Base-by-base conservation (phyloP, 805 yeast species). In the Vanderwaltozyma tropicalis region DNA sequence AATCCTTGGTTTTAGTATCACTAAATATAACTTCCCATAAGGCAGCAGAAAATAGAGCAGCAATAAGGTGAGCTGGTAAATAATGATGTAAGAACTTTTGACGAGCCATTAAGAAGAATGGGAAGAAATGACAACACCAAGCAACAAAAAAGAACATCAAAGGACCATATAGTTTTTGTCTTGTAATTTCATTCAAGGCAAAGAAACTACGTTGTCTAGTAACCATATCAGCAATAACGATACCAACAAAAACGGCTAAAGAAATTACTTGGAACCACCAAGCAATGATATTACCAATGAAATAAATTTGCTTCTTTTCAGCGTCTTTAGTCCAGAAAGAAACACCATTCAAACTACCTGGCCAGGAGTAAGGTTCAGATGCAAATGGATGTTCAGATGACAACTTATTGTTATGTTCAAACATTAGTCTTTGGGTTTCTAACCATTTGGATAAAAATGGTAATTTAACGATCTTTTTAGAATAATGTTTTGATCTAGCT, bases 61-160 rank as follows among this genome's bases (percentile, higher is more conserved):
- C 95, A 42, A 85, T 69, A 59, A 89, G 66, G 59, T 92, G 97
- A 0, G 98, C 97, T 26, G 98, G 97, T 47, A 92, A 67, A 57
- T 87, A 87, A 62, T 88, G 97, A 57, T 88, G 96, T 59, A 88
- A 70, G 66, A 89, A 88, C 57, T 84, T 80, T 64, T 88, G 96
- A 66, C 96, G 80, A 44, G 75, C 72, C 96, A 89, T 88, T 51
- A 88, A 68, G 65, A 74, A 88, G 69, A 87, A 88, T 44, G 95
- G 95, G 57, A 84, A 74, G 59, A 81, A 88, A 64, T 92, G 99
- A 26, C 86, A 72, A 15, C 76, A 70, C 92, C 95, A 92, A 11
- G 89, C 96, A 38, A 77, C 57, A 55, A 84, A 80, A 50, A 92
- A 75, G 66, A 85, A 92, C 12, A 92, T 83, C 46, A 85, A 63